Base-by-base conservation (phyloP, 2,329 filamentous ascomycete species). In the Fusarium oxysporum region DNA sequence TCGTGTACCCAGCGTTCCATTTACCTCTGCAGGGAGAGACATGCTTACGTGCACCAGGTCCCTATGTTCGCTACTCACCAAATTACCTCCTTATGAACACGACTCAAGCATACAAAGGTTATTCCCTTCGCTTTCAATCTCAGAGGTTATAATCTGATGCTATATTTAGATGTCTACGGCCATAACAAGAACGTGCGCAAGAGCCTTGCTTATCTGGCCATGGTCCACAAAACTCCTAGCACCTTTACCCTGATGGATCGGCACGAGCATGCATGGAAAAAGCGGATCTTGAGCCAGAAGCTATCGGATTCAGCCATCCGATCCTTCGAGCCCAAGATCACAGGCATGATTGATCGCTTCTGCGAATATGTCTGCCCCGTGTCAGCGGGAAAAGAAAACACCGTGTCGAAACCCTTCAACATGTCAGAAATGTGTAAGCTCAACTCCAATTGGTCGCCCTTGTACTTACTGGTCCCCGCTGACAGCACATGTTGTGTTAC, bases 241-340 rank as follows among this genome's bases (percentile, higher is more conserved):
- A 61, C 37, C 21, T 61, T 61, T 25, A 61, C 45, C 25, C 19
- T 61, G 30, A 61, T 61, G 37, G 58, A 61, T 54, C 45, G 48
- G 17, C 58, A 61, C 11, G 58, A 54, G 28, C 58, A 61, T 33
- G 58, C 58, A 16, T 54, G 44, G 58, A 53, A 54, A 32, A 53
- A 54, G 58, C 45, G 58, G n/a, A 53, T 61, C 38, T 53, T 55
- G 35, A 54, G 58, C n/a, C 58, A 61, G n/a, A 54, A 54, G 37
- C 37, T 61, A 30, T 61, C 58, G 17, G 47, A 61, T 10, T 61
- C 58, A 12, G 55, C 55, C 43, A 58, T 50, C 33, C 41, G 55
- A 28, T 58, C 55, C 25, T 58, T 58, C 19, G 55, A 58, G 38
- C 55, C 55, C 21, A 58, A 58, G 32, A 58, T 58, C 16, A 35